Evolutionary conservation across 306 rosid species (phyloP), one percentile per base, ranked within the genome.

Genomic region (Aeschynomene evenia): DNA sequence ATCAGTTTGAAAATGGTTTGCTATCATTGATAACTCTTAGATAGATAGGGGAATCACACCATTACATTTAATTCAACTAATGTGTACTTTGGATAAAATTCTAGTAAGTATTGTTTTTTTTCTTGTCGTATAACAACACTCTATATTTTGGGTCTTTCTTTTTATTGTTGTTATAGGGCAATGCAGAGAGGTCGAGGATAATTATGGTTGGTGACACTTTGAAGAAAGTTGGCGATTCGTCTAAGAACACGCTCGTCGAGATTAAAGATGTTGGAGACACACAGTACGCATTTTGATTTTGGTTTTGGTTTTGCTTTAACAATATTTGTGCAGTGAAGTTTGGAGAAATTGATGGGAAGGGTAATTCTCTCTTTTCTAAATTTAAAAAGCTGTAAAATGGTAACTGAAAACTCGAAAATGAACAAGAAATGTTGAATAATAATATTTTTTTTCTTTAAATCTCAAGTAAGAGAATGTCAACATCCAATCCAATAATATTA

Each of bases 201-300:
- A 75, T 93, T 46, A 88, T 93, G 96, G 96, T 93, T 61, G 98
- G 98, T 9, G 98, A 90, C 79, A 86, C 90, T 46, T 81, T 93
- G 87, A 93, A 88, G 84, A 93, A 76, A 80, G 91, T 91, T 0
- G 86, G 93, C 15, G 92, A 81, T 72, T 79, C 91, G 0, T 84
- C 91, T 53, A 90, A 72, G 57, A 80, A 82, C 21, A 78, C 60
- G 73, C 89, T 88, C 31, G 18, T 51, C 4, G 85, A 82, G 90
- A 85, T 82, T 73, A 85, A 76, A 75, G 88, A 85, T 68, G 75
- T 77, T 24, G 87, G 81, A 55, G 91, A 88, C 78, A 57, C 85
- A 21, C 79, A 70, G 98, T 88, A 87, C 40, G 94, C 36, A 0
- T 58, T 64, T 62, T 29, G 23, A 45, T 57, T 76, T 53, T 81